phyloP scores from a whole-genome alignment of 2,329 filamentous ascomycete genomes.

The Cladosporium phlei region DNA sequence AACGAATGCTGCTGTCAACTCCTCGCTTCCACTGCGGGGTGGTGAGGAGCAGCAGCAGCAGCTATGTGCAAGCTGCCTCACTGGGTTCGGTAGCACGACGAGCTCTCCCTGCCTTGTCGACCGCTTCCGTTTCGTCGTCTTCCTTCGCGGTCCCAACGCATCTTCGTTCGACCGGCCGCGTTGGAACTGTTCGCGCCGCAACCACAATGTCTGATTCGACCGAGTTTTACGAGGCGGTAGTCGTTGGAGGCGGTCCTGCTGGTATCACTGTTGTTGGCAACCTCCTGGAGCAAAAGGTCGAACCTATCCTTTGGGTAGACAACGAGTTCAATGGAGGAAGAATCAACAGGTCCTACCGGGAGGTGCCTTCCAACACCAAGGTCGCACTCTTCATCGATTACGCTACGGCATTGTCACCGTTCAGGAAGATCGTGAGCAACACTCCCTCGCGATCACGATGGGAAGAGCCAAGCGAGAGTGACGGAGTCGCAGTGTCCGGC shows the following conservation, averaged over 20 bases:
- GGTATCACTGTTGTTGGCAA: conserved; percentile 60
- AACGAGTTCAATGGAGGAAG: conserved; percentile 47
- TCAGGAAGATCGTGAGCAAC: conserved; percentile 47
- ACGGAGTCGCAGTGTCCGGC: conserved; percentile 21
- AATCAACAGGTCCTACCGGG: conserved; percentile 49
- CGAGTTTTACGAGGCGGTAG: conserved; percentile 47
- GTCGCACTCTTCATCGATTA: conserved; percentile 56
- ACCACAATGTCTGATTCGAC: conserved; percentile 7
- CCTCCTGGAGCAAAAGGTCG: conserved; percentile 50
- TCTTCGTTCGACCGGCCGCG: not conserved
- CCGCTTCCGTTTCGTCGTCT: not conserved
- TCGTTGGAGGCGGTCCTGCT: conserved; percentile 56
- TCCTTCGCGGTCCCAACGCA: not conserved
- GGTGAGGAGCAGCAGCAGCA: conserved; percentile 2
- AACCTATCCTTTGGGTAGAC: conserved; percentile 57
- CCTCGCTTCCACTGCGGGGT: conserved; percentile 10
- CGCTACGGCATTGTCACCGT: conserved; percentile 50
- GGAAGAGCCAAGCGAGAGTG: conserved; percentile 26
- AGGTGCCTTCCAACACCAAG: conserved; percentile 62
- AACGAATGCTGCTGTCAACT: conserved; percentile 12
- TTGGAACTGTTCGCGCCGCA: not conserved
- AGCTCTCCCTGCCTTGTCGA: not conserved
- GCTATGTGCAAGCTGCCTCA: conserved; percentile 5
- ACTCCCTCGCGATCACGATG: conserved; percentile 34
- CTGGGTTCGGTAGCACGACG: not conserved